Conservation (phyloP, 2,329 filamentous ascomycete species). For the Ascochyta koolunga region DNA sequence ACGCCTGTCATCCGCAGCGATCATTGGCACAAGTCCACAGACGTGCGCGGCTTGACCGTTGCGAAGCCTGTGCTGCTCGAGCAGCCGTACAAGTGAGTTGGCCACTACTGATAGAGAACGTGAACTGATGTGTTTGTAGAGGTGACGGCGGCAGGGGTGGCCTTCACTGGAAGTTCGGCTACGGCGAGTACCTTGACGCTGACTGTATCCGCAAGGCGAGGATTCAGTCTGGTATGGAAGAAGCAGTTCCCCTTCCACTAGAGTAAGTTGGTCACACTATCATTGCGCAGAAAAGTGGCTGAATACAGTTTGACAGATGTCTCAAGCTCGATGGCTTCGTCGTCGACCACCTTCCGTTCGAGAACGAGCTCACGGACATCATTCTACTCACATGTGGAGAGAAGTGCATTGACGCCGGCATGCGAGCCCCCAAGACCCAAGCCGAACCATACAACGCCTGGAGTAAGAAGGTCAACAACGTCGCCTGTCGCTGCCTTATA, state of each 20-base stretch:
- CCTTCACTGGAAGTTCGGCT: conserved; percentile 34
- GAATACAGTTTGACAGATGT: conserved; percentile 12
- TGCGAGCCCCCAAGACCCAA: conserved; percentile 31
- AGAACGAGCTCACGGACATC: conserved; percentile 32
- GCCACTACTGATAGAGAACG: not conserved
- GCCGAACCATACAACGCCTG: conserved; percentile 20
- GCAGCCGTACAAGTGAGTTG: conserved; percentile 32
- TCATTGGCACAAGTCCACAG: conserved; percentile 29
- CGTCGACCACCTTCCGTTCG: conserved; percentile 40
- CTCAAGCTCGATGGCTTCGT: conserved; percentile 44
- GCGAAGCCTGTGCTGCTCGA: conserved; percentile 20
- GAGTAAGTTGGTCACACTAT: conserved; percentile 11
- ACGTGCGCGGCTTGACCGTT: conserved; percentile 31
- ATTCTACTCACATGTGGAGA: conserved; percentile 32
- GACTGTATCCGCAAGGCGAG: conserved; percentile 41
- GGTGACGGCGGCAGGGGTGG: conserved; percentile 38
- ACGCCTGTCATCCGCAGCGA: conserved; percentile 33
- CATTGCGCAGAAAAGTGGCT: not conserved
- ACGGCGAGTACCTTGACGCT: conserved; percentile 44
- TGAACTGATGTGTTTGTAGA: conserved; percentile 17
- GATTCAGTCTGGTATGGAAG: conserved; percentile 31
- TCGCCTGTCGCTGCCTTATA: conserved; percentile 27
- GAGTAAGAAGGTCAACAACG: conserved; percentile 25
- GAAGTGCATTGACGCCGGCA: conserved; percentile 36
- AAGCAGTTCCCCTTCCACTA: conserved; percentile 29